phyloP scores from a whole-genome alignment of 1,284 basidiomycete genomes.

The Veloboletus limbatus region DNA sequence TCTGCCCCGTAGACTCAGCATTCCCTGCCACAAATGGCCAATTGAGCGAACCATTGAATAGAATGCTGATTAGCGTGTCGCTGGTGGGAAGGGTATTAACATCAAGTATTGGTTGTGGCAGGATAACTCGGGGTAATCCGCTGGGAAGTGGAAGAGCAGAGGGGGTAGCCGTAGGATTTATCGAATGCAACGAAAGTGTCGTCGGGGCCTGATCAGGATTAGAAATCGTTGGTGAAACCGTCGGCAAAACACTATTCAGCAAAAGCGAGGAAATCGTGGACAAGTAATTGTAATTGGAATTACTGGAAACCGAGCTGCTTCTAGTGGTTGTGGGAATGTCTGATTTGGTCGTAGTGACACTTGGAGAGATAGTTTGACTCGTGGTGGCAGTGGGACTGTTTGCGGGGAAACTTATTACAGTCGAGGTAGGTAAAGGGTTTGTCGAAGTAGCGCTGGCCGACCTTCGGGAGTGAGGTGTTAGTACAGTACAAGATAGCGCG shows the following conservation, averaged over 20 bases:
- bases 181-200: slow-evolving; percentile 34
- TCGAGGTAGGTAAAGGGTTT: slow-evolving; percentile 14
- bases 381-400: background rate
- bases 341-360: slow-evolving; percentile 14
- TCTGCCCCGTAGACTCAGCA: slow-evolving; percentile 50
- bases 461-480: slow-evolving; percentile 11
- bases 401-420: slow-evolving; percentile 30
- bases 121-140: slow-evolving; percentile 57
- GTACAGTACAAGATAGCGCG: slow-evolving; percentile 2
- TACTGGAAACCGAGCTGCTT: slow-evolving; percentile 11
- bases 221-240: slow-evolving; percentile 31
- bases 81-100: slow-evolving; percentile 33
- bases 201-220: slow-evolving; percentile 56
- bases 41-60: slow-evolving; percentile 54
- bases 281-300: slow-evolving; percentile 34
- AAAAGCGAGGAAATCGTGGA: slow-evolving; percentile 45
- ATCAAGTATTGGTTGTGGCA: slow-evolving; percentile 41
- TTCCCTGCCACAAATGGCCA: slow-evolving; percentile 63
- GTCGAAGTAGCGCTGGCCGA: background rate
- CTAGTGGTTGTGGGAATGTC: slow-evolving; percentile 16
- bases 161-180: slow-evolving; percentile 32
- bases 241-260: slow-evolving; percentile 33
- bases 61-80: slow-evolving; percentile 50
- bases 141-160: slow-evolving; percentile 49
- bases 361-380: slow-evolving; percentile 1